Base-by-base conservation (phyloP, 140 eudicot species). In the Flaveria floridana region DNA sequence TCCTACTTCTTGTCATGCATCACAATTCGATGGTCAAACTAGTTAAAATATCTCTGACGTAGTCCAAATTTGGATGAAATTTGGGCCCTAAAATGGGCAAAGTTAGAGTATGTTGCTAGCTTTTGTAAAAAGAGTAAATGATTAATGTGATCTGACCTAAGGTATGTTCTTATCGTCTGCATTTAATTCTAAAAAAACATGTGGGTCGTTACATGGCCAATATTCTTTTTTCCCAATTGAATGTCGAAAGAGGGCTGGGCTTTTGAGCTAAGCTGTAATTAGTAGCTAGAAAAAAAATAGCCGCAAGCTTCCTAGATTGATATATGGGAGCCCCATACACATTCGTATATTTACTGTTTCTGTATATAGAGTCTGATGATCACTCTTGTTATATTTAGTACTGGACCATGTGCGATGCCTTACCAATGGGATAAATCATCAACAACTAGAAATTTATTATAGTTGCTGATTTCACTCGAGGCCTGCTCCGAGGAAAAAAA, bases 341-440 rank as follows among this genome's bases (percentile, higher is more conserved):
- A 39, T 56, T 58, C 39, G 6, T 51, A n/a, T 20, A 39, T 37
- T 37, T 5, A 2, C 42, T 57, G 47, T 73, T 58, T 16, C 67
- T 71, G 39, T 55, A 47, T 57, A 72, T 73, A 37, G 55, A 37
- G 55, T 42, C 46, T 73, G 61, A 73, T 59, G 18, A 42, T 61
- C 4, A 10, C 0, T 58, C 13, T 26, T 37, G n/a, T 12, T 71
- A 48, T 72, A 20, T 58, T 57, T 57, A 23, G 51, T 59, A 59
- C 48, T 46, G 15, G 8, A 61, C 70, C 70, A 73, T 61, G 44
- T 21, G 56, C 47, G 41, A 23, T 58, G 42, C 47, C 69, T 73
- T 21, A 59, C 28, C 8, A 20, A 59, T n/a, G 65, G 65, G 53
- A 53, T 53, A 53, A 53, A 53, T 20, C 18, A 71, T 71, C 55